Percentiles rank a stretch among this genome's conserved stretches.
Evolutionary conservation across 2,329 filamentous ascomycete genomes (phyloP).

Genomic region (Bipolaris oryzae): DNA sequence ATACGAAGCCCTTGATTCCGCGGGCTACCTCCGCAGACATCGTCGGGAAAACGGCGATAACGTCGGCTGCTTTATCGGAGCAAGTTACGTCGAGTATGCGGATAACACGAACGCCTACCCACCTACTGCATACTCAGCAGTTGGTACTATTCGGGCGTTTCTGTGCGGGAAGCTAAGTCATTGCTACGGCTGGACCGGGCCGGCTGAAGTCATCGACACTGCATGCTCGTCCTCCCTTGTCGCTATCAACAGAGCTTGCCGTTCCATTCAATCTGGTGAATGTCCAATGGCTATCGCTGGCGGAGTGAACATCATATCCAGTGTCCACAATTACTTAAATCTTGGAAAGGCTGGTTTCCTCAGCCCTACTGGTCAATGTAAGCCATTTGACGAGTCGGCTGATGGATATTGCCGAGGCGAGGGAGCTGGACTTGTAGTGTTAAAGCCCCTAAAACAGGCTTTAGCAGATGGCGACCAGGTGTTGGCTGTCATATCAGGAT

Average conservation of each 20-base stretch:
- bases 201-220: conserved; percentile 40
- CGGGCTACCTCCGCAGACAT: conserved; percentile 26
- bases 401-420: conserved; percentile 7
- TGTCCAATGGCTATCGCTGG: conserved; percentile 34
- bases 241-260: conserved; percentile 39
- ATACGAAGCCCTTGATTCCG: conserved; percentile 48
- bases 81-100: conserved; percentile 40
- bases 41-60: conserved; percentile 13
- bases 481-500: conserved; percentile 35
- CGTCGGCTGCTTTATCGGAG: conserved; percentile 45
- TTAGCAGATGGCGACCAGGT: conserved; percentile 37
- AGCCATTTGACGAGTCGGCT: background rate
- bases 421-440: conserved; percentile 24
- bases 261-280: conserved; percentile 36
- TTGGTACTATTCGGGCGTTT: conserved; percentile 32
- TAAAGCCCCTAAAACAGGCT: conserved; percentile 37
- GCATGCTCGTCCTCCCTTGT: conserved; percentile 45
- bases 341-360: conserved; percentile 5
- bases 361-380: conserved; percentile 1
- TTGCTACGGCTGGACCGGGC: conserved; percentile 37
- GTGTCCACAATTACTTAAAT: background rate
- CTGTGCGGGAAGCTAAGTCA: conserved; percentile 31
- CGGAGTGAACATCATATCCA: conserved; percentile 27
- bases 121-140: conserved; percentile 24
- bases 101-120: conserved; percentile 22